Evolutionary conservation across 1,284 basidiomycete species (phyloP).

Genomic region (Naganishia cerealis): DNA sequence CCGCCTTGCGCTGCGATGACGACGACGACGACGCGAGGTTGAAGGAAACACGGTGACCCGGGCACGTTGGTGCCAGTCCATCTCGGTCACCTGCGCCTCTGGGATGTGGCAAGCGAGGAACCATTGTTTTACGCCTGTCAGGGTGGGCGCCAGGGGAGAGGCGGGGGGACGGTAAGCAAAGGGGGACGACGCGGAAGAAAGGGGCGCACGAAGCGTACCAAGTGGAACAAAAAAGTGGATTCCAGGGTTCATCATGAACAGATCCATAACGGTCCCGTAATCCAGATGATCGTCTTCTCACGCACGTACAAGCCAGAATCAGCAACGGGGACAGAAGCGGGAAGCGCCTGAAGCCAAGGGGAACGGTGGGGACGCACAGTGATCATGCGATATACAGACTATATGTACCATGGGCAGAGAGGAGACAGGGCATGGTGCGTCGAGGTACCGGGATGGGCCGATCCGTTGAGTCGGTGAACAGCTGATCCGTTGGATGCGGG

Average conservation of each 20-base stretch:
- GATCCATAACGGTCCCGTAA: slow-evolving; percentile 50
- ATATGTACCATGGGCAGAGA: slow-evolving; percentile 50
- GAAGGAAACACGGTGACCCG: slow-evolving; percentile 42
- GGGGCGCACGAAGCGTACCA: slow-evolving; percentile 36
- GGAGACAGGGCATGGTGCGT: slow-evolving; percentile 49
- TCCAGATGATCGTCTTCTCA: slow-evolving; percentile 52
- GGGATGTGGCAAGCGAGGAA: slow-evolving; percentile 48
- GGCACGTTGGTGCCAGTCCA: slow-evolving; percentile 54
- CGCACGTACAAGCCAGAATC: neutral
- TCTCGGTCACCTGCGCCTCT: slow-evolving; percentile 45
- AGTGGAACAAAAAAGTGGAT: slow-evolving; percentile 53
- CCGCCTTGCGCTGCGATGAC: neutral
- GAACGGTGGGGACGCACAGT: slow-evolving; percentile 43
- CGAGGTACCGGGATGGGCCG: slow-evolving; percentile 49
- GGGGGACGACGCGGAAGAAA: neutral
- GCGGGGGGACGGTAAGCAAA: neutral
- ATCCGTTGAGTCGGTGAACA: slow-evolving; percentile 52
- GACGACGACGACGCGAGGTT: neutral
- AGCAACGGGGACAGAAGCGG: neutral
- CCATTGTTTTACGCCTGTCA: slow-evolving; percentile 47
- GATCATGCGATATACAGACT: slow-evolving; percentile 52
- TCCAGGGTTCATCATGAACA: slow-evolving; percentile 42
- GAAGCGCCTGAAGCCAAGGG: too few relatives aligned
- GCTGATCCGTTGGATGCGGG: slow-evolving; percentile 18
- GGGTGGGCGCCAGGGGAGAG: neutral